Evolutionary conservation across 2,329 filamentous ascomycete genomes (phyloP), one percentile per base, ranked within the genome.

Genomic region (Sclerotinia glacialis): DNA sequence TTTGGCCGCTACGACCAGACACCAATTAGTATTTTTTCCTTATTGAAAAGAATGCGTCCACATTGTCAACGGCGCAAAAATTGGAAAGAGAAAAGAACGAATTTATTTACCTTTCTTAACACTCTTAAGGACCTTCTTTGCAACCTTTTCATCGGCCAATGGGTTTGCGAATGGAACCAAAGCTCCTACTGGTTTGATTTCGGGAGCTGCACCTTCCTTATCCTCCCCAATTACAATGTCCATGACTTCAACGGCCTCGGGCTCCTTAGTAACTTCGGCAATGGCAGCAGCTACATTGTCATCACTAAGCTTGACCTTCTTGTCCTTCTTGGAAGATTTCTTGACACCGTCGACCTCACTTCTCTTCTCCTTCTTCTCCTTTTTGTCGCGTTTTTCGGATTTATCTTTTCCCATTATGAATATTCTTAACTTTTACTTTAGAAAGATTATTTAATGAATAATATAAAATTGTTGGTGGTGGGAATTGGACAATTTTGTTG

Each of bases 101-200:
- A 8, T 54, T 58, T 46, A 62, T 71, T 23, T 72, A 78, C 85
- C 85, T 76, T 87, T 86, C 79, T 86, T 85, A 49, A 89, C 83
- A 18, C 81, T 81, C 79, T 89, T 89, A 64, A 89, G 79, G 59
- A 91, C 84, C 76, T 87, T 86, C 79, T 87, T 86, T 68, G 83
- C 80, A 68, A 80, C 84, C 84, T 96, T 95, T 70, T 92, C 91
- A 70, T 93, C 88, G 37, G 89, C 89, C 68, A 96, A 81, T 44
- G 92, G 91, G 73, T 90, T 84, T 67, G 93, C 92, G 76, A 97
- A 95, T 40, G 93, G 90, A 65, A 96, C 91, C 58, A 96, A 82
- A 67, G 89, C 87, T 73, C 83, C 82, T 65, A 83, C 79, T 63
- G 80, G 77, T 67, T 83, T 79, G 23, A 76, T 75, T 18, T 78